Conservation (phyloP, 2,329 filamentous ascomycete species). For the Trichoderma sp. region DNA sequence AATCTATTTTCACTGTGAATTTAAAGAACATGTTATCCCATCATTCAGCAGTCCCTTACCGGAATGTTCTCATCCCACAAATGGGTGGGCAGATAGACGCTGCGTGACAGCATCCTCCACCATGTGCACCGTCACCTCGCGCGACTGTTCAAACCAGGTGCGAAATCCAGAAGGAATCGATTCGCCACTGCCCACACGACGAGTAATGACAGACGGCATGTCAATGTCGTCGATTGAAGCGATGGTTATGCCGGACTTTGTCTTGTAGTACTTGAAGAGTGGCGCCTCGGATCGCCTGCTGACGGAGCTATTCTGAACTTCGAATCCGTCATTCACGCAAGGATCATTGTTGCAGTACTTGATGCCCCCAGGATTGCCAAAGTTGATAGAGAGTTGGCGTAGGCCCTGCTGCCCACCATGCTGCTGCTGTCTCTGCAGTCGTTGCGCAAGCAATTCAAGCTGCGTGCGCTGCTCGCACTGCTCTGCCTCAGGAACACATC, state of each 20-base stretch:
- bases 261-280: conserved; percentile 31
- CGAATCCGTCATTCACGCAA: conserved; percentile 33
- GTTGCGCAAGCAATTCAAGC: conserved; percentile 17
- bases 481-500: conserved; percentile 31
- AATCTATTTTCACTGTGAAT: neutral
- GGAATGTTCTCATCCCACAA: neutral
- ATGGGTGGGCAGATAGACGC: conserved; percentile 26
- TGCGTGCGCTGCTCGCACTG: conserved; percentile 27
- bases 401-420: conserved; percentile 9
- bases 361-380: conserved; percentile 31
- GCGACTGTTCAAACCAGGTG: conserved; percentile 28
- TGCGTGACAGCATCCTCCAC: conserved; percentile 31
- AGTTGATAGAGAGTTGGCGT: conserved; percentile 28
- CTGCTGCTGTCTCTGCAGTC: conserved; percentile 17
- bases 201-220: conserved; percentile 29
- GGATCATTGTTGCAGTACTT: conserved; percentile 32
- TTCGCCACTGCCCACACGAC: conserved; percentile 27
- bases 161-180: conserved; percentile 21
- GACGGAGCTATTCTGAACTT: conserved; percentile 31
- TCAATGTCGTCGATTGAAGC: conserved; percentile 27
- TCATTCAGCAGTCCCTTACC: too few species aligned
- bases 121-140: conserved; percentile 24
- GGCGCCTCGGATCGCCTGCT: conserved; percentile 28
- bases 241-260: conserved; percentile 31
- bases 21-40: neutral